Conservation (phyloP, 352 stramenopile species). For the Aphanomyces euteiches region DNA sequence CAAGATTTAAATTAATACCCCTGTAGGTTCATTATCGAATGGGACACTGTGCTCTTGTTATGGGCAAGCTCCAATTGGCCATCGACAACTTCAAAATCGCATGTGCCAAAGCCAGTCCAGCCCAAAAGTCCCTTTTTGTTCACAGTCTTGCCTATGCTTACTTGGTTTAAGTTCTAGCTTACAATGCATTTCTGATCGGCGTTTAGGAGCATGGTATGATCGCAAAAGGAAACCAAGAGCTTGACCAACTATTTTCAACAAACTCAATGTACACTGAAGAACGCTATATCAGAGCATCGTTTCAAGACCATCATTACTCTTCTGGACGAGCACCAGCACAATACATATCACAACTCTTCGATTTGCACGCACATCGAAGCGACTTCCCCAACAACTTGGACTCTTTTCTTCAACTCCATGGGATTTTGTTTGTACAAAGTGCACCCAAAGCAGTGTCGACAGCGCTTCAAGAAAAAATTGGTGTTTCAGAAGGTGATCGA, state of each 20-base stretch:
- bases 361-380: constrained; percentile 9
- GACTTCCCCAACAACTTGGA: not conserved
- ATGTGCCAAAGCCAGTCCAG: not conserved
- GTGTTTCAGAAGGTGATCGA: constrained; percentile 11
- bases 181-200: too few species aligned
- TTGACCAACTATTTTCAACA: constrained; percentile 6
- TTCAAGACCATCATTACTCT: constrained; percentile 22
- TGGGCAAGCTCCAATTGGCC: not conserved
- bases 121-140: constrained; percentile 8
- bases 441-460: not conserved
- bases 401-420: constrained; percentile 17
- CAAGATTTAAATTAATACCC: not conserved
- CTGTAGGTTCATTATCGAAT: constrained; percentile 16
- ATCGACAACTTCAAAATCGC: constrained; percentile 16
- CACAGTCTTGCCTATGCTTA: constrained; percentile 20
- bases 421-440: not conserved
- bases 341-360: constrained; percentile 16
- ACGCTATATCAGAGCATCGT: constrained; percentile 18
- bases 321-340: constrained; percentile 14
- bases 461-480: not conserved
- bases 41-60: constrained; percentile 13
- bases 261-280: constrained; percentile 26
- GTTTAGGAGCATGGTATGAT: constrained; percentile 5
- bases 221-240: constrained; percentile 2
- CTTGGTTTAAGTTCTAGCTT: not conserved